A percentile compares a stretch with the other conserved stretches of the same genome.
Conservation (phyloP, 768 basidiomycete genomes). For the Suillus variegatus region DNA sequence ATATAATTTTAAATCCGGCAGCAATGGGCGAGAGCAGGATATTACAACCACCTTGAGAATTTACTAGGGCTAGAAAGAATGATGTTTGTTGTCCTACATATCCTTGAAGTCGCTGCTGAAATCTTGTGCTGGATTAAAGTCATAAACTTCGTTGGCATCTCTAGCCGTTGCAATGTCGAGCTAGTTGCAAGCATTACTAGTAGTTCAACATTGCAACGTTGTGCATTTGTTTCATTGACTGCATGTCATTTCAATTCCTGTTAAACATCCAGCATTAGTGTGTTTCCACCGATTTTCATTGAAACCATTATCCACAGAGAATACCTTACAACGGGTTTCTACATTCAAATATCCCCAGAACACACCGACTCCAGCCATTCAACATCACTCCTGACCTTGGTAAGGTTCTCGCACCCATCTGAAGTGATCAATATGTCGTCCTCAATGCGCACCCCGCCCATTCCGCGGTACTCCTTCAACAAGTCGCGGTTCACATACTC, state of each 20-base stretch:
- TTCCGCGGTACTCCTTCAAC: conserved; percentile 68
- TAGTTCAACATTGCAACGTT: too few relatives aligned
- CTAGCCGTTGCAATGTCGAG: too few relatives aligned
- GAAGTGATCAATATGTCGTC: conserved; percentile 83
- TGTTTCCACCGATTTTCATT: not conserved
- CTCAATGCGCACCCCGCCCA: conserved; percentile 94
- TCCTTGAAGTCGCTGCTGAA: not conserved
- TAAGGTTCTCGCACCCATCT: conserved; percentile 80
- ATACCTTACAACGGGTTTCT: not conserved
- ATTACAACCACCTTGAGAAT: not conserved
- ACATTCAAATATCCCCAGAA: conserved; percentile 52
- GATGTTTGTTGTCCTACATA: not conserved
- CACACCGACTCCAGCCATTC: conserved; percentile 84
- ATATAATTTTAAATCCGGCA: not conserved
- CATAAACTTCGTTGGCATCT: not conserved
- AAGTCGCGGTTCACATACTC: conserved; percentile 50
- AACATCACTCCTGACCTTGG: conserved; percentile 80
- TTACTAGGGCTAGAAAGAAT: not conserved
- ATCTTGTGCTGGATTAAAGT: not conserved
- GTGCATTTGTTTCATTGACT: not conserved
- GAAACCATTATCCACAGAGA: not conserved
- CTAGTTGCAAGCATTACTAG: too few relatives aligned
- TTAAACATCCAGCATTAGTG: not conserved
- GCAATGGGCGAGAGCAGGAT: not conserved
- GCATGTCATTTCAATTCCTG: not conserved